These are phyloP conservation scores for Saitozyma podzolica DNA, from an alignment of 768 basidiomycete genomes.

Conservation along the genomic window DNA sequence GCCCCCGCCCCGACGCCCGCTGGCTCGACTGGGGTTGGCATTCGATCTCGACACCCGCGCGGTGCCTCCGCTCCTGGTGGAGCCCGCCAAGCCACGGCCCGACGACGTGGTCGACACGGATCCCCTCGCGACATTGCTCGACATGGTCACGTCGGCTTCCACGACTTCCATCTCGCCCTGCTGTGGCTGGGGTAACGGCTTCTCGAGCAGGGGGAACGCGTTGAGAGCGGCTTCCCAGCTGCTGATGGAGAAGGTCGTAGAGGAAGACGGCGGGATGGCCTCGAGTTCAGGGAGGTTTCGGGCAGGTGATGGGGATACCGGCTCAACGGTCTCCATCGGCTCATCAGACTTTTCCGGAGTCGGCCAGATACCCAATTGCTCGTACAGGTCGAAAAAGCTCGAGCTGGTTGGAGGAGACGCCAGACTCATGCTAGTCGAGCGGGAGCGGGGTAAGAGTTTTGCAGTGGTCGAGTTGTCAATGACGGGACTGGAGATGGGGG, in stretches of 20 bases:
- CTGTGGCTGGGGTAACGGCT: no score
- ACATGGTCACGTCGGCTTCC: no score
- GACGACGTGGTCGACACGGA: no score
- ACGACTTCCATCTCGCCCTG: no score
- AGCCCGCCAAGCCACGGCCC: background rate
- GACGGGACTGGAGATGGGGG: conserved; percentile 24
- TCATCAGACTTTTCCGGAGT: conserved; percentile 26
- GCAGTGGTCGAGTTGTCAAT: conserved; percentile 1
- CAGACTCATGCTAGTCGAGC: conserved; percentile 45
- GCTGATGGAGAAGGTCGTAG: conserved; percentile 23
- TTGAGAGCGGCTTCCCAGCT: conserved; percentile 41
- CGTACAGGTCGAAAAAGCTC: conserved; percentile 49
- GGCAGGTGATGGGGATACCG: background rate
- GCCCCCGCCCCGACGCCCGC: conserved; percentile 1
- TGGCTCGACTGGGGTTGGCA: conserved; percentile 2
- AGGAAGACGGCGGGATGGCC: conserved; percentile 18
- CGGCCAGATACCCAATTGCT: conserved; percentile 49
- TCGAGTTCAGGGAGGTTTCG: conserved; percentile 2
- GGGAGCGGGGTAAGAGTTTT: conserved; percentile 34
- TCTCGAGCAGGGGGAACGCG: conserved; percentile 24
- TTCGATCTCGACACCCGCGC: conserved; percentile 3
- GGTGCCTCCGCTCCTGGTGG: background rate
- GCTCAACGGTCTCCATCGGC: conserved; percentile 1
- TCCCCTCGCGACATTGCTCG: no score
- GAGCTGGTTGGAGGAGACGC: conserved; percentile 45